Conservation (phyloP, 2,329 filamentous ascomycete genomes). For the Didymellaceae sp. region DNA sequence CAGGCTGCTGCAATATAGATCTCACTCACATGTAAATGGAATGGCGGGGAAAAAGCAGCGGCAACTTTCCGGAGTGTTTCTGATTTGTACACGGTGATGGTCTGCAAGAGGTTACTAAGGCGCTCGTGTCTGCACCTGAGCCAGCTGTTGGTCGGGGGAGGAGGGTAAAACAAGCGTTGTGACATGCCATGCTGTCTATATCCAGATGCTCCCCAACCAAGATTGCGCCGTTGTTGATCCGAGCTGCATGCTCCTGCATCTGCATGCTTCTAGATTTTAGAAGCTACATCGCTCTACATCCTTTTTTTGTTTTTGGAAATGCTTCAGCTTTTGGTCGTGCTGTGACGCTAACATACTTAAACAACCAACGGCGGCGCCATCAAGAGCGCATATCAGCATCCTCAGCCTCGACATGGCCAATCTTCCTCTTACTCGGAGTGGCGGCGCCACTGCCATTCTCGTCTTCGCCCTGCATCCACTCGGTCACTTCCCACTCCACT, state of each 20-base stretch:
- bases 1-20: not conserved
- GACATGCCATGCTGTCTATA: constrained; percentile 14
- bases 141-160: constrained; percentile 2
- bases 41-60: not conserved
- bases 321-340: constrained; percentile 34
- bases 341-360: constrained; percentile 24
- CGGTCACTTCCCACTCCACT: constrained; percentile 84
- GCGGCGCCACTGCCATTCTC: constrained; percentile 39
- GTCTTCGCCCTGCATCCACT: constrained; percentile 60
- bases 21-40: not conserved
- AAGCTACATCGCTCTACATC: too few relatives aligned
- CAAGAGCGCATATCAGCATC: constrained; percentile 42
- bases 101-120: constrained; percentile 4
- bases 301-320: constrained; percentile 17
- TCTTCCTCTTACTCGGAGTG: constrained; percentile 45
- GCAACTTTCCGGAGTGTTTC: constrained; percentile 1
- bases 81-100: not conserved
- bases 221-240: constrained; percentile 26
- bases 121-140: constrained; percentile 1
- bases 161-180: constrained; percentile 15
- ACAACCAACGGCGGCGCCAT: constrained; percentile 17
- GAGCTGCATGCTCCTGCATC: constrained; percentile 19
- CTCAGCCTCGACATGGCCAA: constrained; percentile 35
- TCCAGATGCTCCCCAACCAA: constrained; percentile 18
- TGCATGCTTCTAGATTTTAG: too few relatives aligned